Evolutionary conservation across 768 basidiomycete genomes (phyloP).

Genomic region (Leccinum disarticulatum): DNA sequence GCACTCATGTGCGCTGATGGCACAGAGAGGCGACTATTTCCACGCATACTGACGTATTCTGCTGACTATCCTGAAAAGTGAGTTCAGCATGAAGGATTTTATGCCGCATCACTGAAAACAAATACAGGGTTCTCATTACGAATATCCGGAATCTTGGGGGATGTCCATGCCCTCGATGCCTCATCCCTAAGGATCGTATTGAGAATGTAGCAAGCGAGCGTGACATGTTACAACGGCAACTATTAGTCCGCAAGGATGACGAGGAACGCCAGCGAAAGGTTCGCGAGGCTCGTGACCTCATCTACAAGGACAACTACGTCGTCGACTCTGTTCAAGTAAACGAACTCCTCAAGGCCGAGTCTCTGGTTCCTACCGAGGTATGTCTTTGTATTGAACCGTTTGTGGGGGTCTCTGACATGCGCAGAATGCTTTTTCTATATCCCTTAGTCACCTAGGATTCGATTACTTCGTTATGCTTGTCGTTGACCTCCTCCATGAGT

Average conservation of each 20-base stretch:
- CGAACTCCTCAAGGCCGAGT: background rate
- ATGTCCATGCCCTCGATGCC: too few species aligned
- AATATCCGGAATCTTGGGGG: too few species aligned
- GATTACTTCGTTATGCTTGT: background rate
- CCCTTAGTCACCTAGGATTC: background rate
- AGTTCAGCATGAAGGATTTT: too few species aligned
- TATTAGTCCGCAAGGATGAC: too few species aligned
- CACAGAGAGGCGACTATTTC: background rate
- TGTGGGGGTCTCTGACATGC: background rate
- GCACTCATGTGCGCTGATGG: background rate
- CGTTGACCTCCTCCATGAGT: background rate
- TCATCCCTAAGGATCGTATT: too few species aligned
- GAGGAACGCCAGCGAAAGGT: too few species aligned
- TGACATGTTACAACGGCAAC: too few species aligned
- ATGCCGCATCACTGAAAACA: too few species aligned
- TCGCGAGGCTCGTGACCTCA: background rate
- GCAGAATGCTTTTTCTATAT: background rate
- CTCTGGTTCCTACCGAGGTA: background rate
- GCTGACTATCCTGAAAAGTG: background rate
- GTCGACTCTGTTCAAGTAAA: background rate
- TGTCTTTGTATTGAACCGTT: background rate
- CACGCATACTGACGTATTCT: background rate
- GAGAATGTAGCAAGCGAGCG: too few species aligned
- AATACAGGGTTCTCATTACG: too few species aligned
- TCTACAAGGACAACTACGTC: background rate